Evolutionary conservation across 768 basidiomycete species (phyloP).

Genomic region (Gloeostereum incarnatum): DNA sequence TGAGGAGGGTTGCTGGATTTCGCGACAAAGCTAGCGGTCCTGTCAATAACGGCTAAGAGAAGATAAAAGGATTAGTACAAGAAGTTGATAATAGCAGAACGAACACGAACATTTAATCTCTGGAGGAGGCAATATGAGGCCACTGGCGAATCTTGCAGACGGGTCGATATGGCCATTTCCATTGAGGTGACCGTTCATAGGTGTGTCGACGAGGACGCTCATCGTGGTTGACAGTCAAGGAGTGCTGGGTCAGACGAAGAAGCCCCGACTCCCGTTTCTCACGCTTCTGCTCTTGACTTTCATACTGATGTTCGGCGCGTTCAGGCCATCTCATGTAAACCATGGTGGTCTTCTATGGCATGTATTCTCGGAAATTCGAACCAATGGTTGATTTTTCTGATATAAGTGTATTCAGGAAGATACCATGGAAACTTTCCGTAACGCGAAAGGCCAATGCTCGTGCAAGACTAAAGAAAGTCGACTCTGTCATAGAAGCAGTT

Average conservation of each 20-base stretch:
- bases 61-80: slow-evolving; percentile 8
- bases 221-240: slow-evolving; percentile 22
- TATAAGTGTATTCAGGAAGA: slow-evolving; percentile 58
- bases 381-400: slow-evolving; percentile 1
- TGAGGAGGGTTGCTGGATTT: slow-evolving; percentile 88
- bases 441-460: slow-evolving; percentile 93
- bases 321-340: slow-evolving; percentile 59
- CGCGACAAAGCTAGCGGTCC: slow-evolving; percentile 86
- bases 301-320: slow-evolving; percentile 74
- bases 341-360: slow-evolving; percentile 83
- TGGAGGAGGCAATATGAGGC: slow-evolving; percentile 91
- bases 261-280: slow-evolving; percentile 13
- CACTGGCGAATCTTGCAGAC: slow-evolving; percentile 56
- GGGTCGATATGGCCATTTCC: slow-evolving; percentile 32
- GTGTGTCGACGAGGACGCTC: slow-evolving; percentile 33
- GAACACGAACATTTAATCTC: slow-evolving; percentile 78
- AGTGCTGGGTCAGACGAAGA: slow-evolving; percentile 12
- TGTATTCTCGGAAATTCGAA: slow-evolving; percentile 11
- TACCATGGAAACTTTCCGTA: slow-evolving; percentile 84
- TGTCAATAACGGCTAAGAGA: slow-evolving; percentile 79
- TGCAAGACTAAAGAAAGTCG: slow-evolving; percentile 83
- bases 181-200: slow-evolving; percentile 31
- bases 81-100: slow-evolving; percentile 5
- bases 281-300: slow-evolving; percentile 1
- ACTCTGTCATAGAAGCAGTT: slow-evolving; percentile 87